Conservation (phyloP, 495 filamentous ascomycete species). For the Pyronema omphalodes region DNA sequence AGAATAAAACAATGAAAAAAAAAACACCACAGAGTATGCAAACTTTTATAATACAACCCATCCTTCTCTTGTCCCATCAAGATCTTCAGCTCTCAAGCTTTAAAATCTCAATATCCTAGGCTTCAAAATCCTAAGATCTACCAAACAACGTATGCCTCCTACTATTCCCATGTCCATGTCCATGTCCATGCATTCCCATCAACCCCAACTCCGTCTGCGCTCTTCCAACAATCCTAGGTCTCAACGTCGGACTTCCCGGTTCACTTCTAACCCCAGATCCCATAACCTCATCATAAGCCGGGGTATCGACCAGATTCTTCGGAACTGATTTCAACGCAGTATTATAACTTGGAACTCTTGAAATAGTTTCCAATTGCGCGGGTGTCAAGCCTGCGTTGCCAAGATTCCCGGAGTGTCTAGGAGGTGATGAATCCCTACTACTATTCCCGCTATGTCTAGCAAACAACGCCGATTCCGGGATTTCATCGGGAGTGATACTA, state of each 20-base stretch:
- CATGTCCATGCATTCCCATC: no score
- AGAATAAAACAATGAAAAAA: no score
- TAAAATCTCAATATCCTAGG: no score
- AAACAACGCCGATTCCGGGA: not conserved
- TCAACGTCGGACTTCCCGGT: not conserved
- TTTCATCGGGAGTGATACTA: not conserved
- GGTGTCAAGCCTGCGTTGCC: conserved; percentile 24
- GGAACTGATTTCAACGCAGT: conserved; percentile 50
- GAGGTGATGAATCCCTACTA: not conserved
- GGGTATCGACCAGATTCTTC: conserved; percentile 24
- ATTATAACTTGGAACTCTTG: conserved; percentile 61
- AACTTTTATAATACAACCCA: no score
- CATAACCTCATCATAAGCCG: not conserved
- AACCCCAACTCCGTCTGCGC: no score
- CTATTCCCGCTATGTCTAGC: not conserved
- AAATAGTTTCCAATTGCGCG: conserved; percentile 42
- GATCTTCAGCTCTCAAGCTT: no score
- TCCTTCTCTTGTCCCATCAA: no score
- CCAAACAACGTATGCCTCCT: no score
- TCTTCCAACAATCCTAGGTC: no score
- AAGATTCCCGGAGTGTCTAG: not conserved
- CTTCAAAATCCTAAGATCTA: no score
- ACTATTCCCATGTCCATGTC: no score
- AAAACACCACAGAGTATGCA: no score
- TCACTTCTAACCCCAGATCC: not conserved